Evolutionary conservation across 148 eudicot species (phyloP).

Genomic region (Persicaria maculosa): DNA sequence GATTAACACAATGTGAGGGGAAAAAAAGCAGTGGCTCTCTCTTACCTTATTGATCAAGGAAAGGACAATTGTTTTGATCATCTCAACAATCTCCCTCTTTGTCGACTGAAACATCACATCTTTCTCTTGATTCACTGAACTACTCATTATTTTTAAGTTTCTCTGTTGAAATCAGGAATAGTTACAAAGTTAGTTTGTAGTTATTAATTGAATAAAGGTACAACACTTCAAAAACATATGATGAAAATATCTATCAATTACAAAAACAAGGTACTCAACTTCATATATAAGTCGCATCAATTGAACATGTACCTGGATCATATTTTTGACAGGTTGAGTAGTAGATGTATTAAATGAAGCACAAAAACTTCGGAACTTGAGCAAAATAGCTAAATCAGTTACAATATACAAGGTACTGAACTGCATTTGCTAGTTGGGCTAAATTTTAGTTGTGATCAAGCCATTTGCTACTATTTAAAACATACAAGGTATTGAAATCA

Average conservation of each 20-base stretch:
- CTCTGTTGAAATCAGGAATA: constrained; percentile 42
- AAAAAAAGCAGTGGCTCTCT: not conserved
- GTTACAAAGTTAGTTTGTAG: not conserved
- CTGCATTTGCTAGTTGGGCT: too few species aligned
- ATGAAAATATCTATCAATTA: not conserved
- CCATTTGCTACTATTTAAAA: too few species aligned
- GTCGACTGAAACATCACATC: constrained; percentile 65
- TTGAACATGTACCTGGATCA: too few species aligned
- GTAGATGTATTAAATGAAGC: too few species aligned
- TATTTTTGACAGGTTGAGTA: too few species aligned
- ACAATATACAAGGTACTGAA: too few species aligned
- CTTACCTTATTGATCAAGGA: constrained; percentile 56
- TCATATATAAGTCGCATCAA: too few species aligned
- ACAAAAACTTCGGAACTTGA: too few species aligned
- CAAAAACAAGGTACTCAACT: too few species aligned
- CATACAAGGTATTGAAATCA: too few species aligned
- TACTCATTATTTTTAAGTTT: constrained; percentile 68
- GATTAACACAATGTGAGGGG: not conserved
- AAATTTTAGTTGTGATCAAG: too few species aligned
- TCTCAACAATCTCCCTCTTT: constrained; percentile 74
- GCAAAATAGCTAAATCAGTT: too few species aligned
- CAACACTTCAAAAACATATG: not conserved
- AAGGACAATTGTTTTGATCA: constrained; percentile 54
- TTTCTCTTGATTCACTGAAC: constrained; percentile 72
- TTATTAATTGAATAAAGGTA: not conserved